Conservation (phyloP, 2,329 filamentous ascomycete genomes). For the Phaeosphaeriaceae sp. region DNA sequence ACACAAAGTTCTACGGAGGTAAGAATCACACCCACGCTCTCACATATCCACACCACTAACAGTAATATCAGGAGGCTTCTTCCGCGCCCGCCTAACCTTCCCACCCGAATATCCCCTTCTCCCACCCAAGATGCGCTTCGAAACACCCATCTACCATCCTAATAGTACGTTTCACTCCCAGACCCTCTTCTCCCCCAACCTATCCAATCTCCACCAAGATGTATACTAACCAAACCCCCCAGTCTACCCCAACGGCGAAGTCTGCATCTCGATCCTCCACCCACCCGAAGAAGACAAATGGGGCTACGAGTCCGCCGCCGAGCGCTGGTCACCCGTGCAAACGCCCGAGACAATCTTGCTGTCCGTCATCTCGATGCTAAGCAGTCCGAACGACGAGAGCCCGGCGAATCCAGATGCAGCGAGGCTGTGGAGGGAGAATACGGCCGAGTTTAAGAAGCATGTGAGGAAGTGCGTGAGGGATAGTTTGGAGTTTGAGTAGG, state of each 20-base stretch:
- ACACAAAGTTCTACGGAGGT: slow-evolving; percentile 94
- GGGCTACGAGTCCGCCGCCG: slow-evolving; percentile 95
- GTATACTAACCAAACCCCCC: background rate
- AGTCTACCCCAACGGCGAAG: slow-evolving; percentile 92
- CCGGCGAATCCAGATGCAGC: slow-evolving; percentile 96
- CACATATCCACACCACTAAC: background rate
- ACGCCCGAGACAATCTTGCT: slow-evolving; percentile 98
- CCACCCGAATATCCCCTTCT: slow-evolving; percentile 96
- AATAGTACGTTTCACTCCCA: slow-evolving; percentile 78
- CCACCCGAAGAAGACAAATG: slow-evolving; percentile 96
- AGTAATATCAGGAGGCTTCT: slow-evolving; percentile 75
- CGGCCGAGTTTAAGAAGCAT: slow-evolving; percentile 82
- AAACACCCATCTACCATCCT: slow-evolving; percentile 93
- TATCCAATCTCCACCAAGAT: no score
- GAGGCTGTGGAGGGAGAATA: slow-evolving; percentile 91
- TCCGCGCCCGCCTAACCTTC: slow-evolving; percentile 93
- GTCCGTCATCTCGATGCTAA: slow-evolving; percentile 97
- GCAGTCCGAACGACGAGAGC: slow-evolving; percentile 95
- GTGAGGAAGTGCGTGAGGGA: slow-evolving; percentile 81
- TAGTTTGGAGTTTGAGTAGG: slow-evolving; percentile 45
- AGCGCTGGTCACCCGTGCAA: slow-evolving; percentile 96
- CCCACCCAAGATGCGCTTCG: slow-evolving; percentile 94
- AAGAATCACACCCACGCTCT: slow-evolving; percentile 12
- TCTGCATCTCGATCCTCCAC: slow-evolving; percentile 98
- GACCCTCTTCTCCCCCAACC: background rate